Percentiles rank a stretch among this genome's conserved stretches.
phyloP scores from a whole-genome alignment of 495 filamentous ascomycete species.

The Amniculicola lignicola region DNA sequence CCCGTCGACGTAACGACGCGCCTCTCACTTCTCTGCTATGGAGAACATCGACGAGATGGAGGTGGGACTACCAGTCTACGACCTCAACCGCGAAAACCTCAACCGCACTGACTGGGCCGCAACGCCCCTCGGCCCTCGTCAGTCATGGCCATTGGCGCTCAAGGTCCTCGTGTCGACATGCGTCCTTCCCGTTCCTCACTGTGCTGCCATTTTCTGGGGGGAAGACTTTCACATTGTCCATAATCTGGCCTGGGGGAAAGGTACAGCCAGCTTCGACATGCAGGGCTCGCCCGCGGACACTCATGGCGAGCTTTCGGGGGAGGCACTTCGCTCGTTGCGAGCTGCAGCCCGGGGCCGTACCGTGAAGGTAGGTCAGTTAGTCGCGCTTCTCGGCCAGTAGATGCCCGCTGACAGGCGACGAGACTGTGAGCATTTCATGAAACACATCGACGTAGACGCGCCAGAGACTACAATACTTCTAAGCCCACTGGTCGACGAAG shows the following conservation, averaged over 20 bases:
- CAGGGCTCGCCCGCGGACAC: slow-evolving; percentile 20
- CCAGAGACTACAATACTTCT: slow-evolving; percentile 28
- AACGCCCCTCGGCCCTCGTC: slow-evolving; percentile 31
- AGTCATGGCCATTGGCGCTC: slow-evolving; percentile 34
- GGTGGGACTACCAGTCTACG: slow-evolving; percentile 23
- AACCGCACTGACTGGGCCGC: slow-evolving; percentile 25
- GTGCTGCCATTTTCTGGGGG: slow-evolving; percentile 39
- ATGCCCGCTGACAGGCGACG: slow-evolving; percentile 16
- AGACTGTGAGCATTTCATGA: slow-evolving; percentile 27
- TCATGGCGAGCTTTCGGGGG: slow-evolving; percentile 25
- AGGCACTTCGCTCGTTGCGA: slow-evolving; percentile 24
- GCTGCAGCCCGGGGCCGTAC: slow-evolving; percentile 27
- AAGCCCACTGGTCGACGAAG: slow-evolving; percentile 36
- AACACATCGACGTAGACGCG: slow-evolving; percentile 6
- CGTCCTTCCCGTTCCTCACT: slow-evolving; percentile 35
- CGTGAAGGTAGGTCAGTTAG: slow-evolving; percentile 34
- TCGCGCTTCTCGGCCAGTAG: background rate
- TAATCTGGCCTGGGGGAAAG: slow-evolving; percentile 38
- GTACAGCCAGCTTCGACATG: slow-evolving; percentile 17
- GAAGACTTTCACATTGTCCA: slow-evolving; percentile 30
- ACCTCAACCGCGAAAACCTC: slow-evolving; percentile 21
- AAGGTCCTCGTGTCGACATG: slow-evolving; percentile 27
- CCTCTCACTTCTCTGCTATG: no score
- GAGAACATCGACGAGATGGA: slow-evolving; percentile 26
- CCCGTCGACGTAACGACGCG: no score